Percentiles rank a stretch among this genome's conserved stretches.
phyloP scores from a whole-genome alignment of 139 green algal genomes.

The Haematococcus sp. region DNA sequence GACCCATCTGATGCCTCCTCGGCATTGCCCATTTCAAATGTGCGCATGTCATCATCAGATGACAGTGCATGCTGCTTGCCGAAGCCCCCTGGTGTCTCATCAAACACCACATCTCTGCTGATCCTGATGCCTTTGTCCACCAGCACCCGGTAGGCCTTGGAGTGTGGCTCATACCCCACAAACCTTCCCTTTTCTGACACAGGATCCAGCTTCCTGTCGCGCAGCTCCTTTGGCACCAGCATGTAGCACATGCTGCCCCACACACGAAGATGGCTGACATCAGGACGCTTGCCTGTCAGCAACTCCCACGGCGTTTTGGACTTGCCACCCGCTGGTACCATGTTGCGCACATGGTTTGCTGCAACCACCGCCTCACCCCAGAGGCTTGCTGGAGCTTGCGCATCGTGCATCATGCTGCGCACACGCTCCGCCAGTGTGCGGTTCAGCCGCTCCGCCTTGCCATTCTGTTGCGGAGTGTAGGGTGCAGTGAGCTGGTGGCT shows the following conservation, averaged over 20 bases:
- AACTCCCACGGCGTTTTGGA: neutral
- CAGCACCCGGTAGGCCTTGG: no score
- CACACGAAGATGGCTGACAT: neutral
- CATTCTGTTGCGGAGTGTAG: conserved; percentile 31
- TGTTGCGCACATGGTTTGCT: neutral
- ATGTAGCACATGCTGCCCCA: neutral
- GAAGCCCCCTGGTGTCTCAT: no score
- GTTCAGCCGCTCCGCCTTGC: conserved; percentile 27
- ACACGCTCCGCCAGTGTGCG: conserved; percentile 18
- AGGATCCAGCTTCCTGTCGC: neutral
- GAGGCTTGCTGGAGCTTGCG: neutral
- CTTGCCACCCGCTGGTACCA: neutral
- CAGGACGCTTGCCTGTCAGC: neutral
- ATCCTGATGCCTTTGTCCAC: no score
- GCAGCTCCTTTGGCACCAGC: neutral
- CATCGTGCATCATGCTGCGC: neutral
- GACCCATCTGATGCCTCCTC: no score
- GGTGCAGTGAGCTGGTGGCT: neutral
- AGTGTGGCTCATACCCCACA: conserved; percentile 6
- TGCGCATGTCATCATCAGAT: no score
- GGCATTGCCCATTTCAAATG: no score
- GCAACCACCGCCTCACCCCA: neutral
- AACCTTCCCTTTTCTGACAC: neutral
- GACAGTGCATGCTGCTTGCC: no score
- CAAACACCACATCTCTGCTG: no score